These are phyloP conservation scores for Suillus luteus DNA, from an alignment of 768 basidiomycete species.

Conservation along the genomic window DNA sequence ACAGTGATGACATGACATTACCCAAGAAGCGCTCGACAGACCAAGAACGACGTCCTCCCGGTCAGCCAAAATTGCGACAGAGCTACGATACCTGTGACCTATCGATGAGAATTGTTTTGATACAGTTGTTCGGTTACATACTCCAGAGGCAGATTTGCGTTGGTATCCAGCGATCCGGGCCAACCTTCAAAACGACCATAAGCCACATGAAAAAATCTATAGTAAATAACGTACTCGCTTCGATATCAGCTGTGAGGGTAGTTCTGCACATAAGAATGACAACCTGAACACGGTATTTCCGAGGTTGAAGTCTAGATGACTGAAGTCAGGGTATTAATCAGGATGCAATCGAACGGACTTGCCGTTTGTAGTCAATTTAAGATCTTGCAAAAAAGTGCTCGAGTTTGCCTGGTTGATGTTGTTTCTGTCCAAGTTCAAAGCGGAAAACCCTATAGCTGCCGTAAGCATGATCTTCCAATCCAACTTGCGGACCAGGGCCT, in stretches of 20 bases:
- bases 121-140: conserved; percentile 10
- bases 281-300: conserved; percentile 58
- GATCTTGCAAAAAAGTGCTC: conserved; percentile 57
- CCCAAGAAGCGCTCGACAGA: conserved; percentile 51
- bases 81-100: conserved; percentile 41
- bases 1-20: conserved; percentile 18
- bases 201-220: not conserved
- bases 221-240: conserved; percentile 46
- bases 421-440: conserved; percentile 53
- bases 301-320: conserved; percentile 49
- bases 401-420: conserved; percentile 62
- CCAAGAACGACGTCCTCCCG: conserved; percentile 52
- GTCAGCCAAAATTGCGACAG: conserved; percentile 56
- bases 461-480: conserved; percentile 65
- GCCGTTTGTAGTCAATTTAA: conserved; percentile 53
- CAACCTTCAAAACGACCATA: conserved; percentile 38
- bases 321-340: not conserved
- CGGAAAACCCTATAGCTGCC: conserved; percentile 58
- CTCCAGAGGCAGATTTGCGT: conserved; percentile 59
- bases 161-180: conserved; percentile 67
- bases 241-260: conserved; percentile 64
- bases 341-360: conserved; percentile 15
- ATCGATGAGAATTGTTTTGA: not conserved
- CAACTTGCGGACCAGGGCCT: conserved; percentile 54
- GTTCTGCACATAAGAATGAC: conserved; percentile 54